Base-by-base conservation (phyloP, 78 protist species). In the Dictyostelium purpureum region DNA sequence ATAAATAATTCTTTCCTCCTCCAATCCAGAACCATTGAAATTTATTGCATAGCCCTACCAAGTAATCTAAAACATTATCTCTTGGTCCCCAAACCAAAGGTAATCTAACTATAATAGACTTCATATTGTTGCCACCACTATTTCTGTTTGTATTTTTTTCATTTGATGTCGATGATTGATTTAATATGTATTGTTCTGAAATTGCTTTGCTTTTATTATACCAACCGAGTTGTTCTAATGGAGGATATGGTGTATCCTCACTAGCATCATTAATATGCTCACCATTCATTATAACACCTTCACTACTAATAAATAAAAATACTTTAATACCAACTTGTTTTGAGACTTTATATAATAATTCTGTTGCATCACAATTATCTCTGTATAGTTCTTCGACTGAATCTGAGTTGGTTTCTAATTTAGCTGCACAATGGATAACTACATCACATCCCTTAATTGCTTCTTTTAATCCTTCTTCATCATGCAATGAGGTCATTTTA, bases 21-120 rank as follows among this genome's bases (percentile, higher is more conserved):
- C 91, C 91, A 31, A 85, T 85, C 91, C 91, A 85, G 43, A 85
- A 70, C 91, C 91, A 85, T 37, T 40, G 52, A 9, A 85, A 33
- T 26, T 28, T 42, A 11, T 85, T 85, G 12, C 74, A 65, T 51
- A 85, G 24, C 2, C 49, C 35, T 5, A 38, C 56, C 0, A 85
- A 24, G 3, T 85, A 77, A 14, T 40, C 69, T 4, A 85, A 43
- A 7, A 85, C 91, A 47, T 85, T 85, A 18, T 85, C 91, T 10
- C 75, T 57, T 5, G 28, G 9, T 7, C 91, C 91, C 91, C 91
- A 85, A 6, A 85, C 75, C 18, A 85, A 28, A 12, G 91, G 91
- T 24, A 85, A 59, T 56, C 91, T n/a, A 49, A 85, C 45, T 0
- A 85, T 33, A 10, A 73, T 85, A 2, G 82, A 26, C 49, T 56